Evolutionary conservation across 2,329 filamentous ascomycete species (phyloP), one percentile per base, ranked within the genome.

Genomic region (Neofusicoccum laricinum): DNA sequence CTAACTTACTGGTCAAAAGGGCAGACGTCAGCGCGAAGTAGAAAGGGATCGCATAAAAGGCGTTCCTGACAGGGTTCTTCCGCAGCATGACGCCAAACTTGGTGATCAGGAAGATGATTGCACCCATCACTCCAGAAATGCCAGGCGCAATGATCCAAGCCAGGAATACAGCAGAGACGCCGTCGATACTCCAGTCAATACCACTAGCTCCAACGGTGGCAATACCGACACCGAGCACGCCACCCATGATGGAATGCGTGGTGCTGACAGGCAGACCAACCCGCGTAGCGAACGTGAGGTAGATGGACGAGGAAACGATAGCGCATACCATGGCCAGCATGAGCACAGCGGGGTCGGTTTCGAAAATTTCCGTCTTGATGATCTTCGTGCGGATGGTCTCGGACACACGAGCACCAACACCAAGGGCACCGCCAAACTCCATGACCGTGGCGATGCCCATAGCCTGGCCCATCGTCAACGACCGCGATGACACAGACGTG

Each of bases 71-170:
- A 0, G 85, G 84, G 69, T 85, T 82, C 17, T 74, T 78, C 51
- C 84, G 81, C 40, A 83, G 74, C 72, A 87, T 80, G 38, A 87
- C 83, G 61, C 76, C 78, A 68, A 84, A 86, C 70, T 87, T 87
- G 63, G 84, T 86, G 69, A 84, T 75, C 43, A 80, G 70, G 76
- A 87, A 87, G 72, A 87, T 79, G 71, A 80, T 76, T 48, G 85
- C 77, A 63, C 75, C 85, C 61, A 88, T 88, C 64, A 67, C 61
- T 21, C 77, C 86, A 0, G 86, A 76, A 14, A 88, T 79, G 62
- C 80, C 80, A 1, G 86, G 86, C 1, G 86, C 85, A 66, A 88
- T 85, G 67, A 83, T 80, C 85, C 86, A 87, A 11, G 85, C 85
- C 15, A 87, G 81, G 68, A 87, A 85, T 21, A 88, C 84, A 66